Conservation (phyloP, 768 basidiomycete genomes). For the Leccinum incarnatum region DNA sequence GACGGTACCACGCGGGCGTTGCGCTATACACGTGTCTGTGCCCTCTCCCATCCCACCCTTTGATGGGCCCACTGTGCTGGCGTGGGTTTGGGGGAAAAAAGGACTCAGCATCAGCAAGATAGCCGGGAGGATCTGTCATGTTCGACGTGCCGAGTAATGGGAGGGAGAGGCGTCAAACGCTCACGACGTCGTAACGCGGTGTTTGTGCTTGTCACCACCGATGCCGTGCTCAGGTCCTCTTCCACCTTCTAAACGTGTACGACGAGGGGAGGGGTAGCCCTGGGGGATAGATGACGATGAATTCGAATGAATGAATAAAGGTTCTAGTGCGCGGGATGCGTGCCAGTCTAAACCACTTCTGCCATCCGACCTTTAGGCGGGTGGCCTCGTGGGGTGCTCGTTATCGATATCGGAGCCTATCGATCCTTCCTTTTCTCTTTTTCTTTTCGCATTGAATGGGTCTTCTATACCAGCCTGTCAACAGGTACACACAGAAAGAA, state of each 20-base stretch:
- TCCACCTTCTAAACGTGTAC: conserved; percentile 4
- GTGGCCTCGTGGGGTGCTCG: conserved; percentile 11
- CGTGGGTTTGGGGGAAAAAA: not conserved
- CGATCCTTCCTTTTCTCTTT: not conserved
- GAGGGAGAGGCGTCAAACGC: not conserved
- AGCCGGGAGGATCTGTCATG: not conserved
- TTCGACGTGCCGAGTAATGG: not conserved
- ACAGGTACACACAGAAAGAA: not conserved
- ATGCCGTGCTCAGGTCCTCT: conserved; percentile 4
- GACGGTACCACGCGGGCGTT: not conserved
- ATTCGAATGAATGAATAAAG: not conserved
- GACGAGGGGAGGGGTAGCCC: not conserved
- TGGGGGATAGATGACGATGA: not conserved
- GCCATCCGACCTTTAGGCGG: not conserved
- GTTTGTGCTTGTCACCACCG: conserved; percentile 3
- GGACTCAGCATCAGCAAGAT: not conserved
- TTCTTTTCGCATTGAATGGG: not conserved
- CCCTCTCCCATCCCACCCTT: not conserved
- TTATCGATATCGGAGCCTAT: conserved; percentile 18
- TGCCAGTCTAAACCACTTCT: conserved; percentile 1
- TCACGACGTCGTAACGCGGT: not conserved
- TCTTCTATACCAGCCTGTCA: conserved; percentile 1
- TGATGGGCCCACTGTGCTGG: not conserved
- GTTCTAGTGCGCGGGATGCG: not conserved
- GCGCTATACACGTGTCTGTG: conserved; percentile 3